A percentile compares a stretch with the other conserved stretches of the same genome.
Conservation (phyloP, 1,284 basidiomycete species). For the Cryptococcus floricola region DNA sequence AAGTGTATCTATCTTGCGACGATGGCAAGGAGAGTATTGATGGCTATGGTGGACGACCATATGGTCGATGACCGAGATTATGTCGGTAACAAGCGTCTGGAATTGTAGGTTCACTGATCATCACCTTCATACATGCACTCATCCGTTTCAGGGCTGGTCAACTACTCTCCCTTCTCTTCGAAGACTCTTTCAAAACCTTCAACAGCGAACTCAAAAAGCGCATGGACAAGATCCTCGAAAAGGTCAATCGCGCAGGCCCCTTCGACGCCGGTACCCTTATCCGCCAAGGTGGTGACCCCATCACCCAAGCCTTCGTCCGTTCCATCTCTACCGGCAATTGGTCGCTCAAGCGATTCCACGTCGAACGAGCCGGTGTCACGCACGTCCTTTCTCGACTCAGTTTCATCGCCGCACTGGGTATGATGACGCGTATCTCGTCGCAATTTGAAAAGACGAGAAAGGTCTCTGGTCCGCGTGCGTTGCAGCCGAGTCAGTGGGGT, state of each 20-base stretch:
- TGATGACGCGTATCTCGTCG: conserved; percentile 99
- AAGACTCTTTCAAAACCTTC: conserved; percentile 99
- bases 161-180: conserved; percentile 89
- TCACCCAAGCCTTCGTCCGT: conserved; percentile 93
- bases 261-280: conserved; percentile 81
- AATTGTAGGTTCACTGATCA: conserved; percentile 65
- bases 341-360: conserved; percentile 99
- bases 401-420: conserved; percentile 96
- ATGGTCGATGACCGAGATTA: conserved; percentile 99
- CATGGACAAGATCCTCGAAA: conserved; percentile 98
- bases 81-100: conserved; percentile 97
- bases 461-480: conserved; percentile 92
- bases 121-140: background rate
- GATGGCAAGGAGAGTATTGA: conserved; percentile 93
- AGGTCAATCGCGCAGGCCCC: conserved; percentile 88
- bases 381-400: conserved; percentile 93
- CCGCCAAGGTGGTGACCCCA: conserved; percentile 62
- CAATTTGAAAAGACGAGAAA: conserved; percentile 99
- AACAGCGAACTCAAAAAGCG: conserved; percentile 92
- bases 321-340: conserved; percentile 99
- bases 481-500: conserved; percentile 99
- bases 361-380: conserved; percentile 98
- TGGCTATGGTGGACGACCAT: conserved; percentile 93
- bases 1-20: conserved; percentile 98
- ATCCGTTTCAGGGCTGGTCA: conserved; percentile 74